phyloP scores from a whole-genome alignment of 768 basidiomycete genomes.

The Mycena metata region DNA sequence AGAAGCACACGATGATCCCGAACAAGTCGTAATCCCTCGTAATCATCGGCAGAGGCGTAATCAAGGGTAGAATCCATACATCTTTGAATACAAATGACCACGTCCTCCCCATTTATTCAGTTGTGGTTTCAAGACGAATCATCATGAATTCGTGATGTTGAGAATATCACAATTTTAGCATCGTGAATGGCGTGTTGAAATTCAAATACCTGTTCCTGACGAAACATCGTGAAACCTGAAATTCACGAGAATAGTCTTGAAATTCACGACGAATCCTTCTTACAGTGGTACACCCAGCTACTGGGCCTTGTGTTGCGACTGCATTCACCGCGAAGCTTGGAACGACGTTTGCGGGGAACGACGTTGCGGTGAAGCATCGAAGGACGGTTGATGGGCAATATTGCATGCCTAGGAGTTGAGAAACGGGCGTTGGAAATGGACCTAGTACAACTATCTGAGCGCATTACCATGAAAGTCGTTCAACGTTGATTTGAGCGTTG shows the following conservation, averaged over 20 bases:
- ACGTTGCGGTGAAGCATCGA: too few species aligned
- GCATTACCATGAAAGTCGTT: too few species aligned
- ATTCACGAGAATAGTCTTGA: slow-evolving; percentile 7
- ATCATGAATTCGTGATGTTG: slow-evolving; percentile 16
- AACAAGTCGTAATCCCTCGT: slow-evolving; percentile 13
- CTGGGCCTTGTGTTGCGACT: too few species aligned
- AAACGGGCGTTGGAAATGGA: too few species aligned
- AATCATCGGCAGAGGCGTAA: slow-evolving; percentile 8
- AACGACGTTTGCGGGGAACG: too few species aligned
- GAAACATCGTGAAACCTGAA: slow-evolving; percentile 10
- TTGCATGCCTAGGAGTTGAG: too few species aligned
- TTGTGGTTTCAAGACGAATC: neutral
- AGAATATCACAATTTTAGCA: neutral
- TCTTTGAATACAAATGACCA: neutral
- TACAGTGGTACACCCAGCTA: too few species aligned
- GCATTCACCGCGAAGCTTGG: too few species aligned
- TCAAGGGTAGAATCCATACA: neutral
- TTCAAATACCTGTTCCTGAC: slow-evolving; percentile 3
- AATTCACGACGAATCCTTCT: slow-evolving; percentile 19
- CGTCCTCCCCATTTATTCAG: too few species aligned
- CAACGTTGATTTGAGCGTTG: too few species aligned
- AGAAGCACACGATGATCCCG: slow-evolving; percentile 7
- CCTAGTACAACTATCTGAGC: too few species aligned
- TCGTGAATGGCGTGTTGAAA: slow-evolving; percentile 11
- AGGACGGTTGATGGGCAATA: too few species aligned